A percentile compares a stretch with the other conserved stretches of the same genome.
phyloP scores from a whole-genome alignment of 352 stramenopile genomes.

The Pythium myriotylum region DNA sequence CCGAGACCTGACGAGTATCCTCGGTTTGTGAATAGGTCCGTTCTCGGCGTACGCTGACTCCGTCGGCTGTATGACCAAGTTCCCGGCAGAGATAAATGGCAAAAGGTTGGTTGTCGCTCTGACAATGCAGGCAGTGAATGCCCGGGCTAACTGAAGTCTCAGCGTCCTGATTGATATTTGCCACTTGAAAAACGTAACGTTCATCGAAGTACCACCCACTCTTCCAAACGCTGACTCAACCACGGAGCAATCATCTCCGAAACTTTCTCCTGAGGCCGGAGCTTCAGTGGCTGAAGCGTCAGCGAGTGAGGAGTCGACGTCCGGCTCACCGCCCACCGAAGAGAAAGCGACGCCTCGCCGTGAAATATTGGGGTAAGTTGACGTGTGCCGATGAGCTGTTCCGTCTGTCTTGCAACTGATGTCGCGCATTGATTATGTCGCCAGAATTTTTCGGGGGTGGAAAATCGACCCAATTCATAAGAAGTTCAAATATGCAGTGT shows the following conservation, averaged over 20 bases:
- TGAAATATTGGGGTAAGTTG: slow-evolving; percentile 3
- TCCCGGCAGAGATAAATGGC: slow-evolving; percentile 39
- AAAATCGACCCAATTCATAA: slow-evolving; percentile 76
- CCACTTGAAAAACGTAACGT: slow-evolving; percentile 63
- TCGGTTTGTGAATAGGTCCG: slow-evolving; percentile 37
- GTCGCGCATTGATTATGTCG: background rate
- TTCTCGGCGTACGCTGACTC: slow-evolving; percentile 13
- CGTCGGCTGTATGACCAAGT: slow-evolving; percentile 49
- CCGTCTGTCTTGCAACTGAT: too few species aligned
- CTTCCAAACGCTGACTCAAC: background rate
- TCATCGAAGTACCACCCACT: slow-evolving; percentile 24
- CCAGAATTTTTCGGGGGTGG: slow-evolving; percentile 78
- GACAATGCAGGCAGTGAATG: too few species aligned
- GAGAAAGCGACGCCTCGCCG: background rate
- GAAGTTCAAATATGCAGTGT: slow-evolving; percentile 80
- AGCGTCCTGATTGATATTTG: slow-evolving; percentile 69
- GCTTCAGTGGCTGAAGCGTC: background rate
- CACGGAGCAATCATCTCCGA: background rate
- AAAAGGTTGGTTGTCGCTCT: slow-evolving; percentile 38
- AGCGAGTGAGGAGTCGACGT: background rate
- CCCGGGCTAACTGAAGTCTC: background rate
- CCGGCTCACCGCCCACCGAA: too few species aligned
- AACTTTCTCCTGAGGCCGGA: background rate
- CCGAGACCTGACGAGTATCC: background rate
- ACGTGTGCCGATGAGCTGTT: too few species aligned